Conservation (phyloP, 2,329 filamentous ascomycete species). For the Colletotrichum lindemuthianum region DNA sequence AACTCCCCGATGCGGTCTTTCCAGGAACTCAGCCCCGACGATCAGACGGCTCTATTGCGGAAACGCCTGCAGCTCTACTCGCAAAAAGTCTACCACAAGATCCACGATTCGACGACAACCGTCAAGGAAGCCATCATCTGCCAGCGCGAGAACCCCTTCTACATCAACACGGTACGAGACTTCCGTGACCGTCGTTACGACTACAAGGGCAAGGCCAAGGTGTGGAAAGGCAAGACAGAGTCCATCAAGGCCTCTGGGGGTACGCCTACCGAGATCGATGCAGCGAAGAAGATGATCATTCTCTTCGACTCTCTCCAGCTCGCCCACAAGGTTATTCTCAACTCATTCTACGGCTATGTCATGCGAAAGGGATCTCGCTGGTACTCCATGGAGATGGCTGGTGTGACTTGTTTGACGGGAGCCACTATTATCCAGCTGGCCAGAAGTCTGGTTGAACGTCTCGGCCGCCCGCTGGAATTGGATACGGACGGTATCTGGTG, state of each 20-base stretch:
- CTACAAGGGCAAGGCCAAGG: constrained; percentile 97
- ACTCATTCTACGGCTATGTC: constrained; percentile 99
- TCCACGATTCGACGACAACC: constrained; percentile 92
- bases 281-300: constrained; percentile 98
- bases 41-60: constrained; percentile 82
- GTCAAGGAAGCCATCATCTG: constrained; percentile 97
- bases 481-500: constrained; percentile 99
- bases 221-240: constrained; percentile 98
- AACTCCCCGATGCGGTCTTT: constrained; percentile 79
- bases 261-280: constrained; percentile 79
- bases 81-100: constrained; percentile 99
- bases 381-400: constrained; percentile 99
- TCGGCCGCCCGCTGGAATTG: constrained; percentile 90
- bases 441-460: constrained; percentile 88
- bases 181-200: constrained; percentile 98
- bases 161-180: constrained; percentile 94
- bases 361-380: constrained; percentile 99
- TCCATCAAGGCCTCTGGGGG: constrained; percentile 86
- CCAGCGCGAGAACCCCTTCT: constrained; percentile 97
- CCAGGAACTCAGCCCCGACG: constrained; percentile 81
- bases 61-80: constrained; percentile 93
- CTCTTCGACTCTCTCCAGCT: constrained; percentile 95
- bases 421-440: constrained; percentile 98
- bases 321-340: constrained; percentile 98
- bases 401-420: constrained; percentile 95